Percentiles rank a stretch among this genome's conserved stretches.
These are phyloP conservation scores for Moesziomyces parantarcticus DNA, from an alignment of 1,284 basidiomycete genomes.

Conservation along the genomic window DNA sequence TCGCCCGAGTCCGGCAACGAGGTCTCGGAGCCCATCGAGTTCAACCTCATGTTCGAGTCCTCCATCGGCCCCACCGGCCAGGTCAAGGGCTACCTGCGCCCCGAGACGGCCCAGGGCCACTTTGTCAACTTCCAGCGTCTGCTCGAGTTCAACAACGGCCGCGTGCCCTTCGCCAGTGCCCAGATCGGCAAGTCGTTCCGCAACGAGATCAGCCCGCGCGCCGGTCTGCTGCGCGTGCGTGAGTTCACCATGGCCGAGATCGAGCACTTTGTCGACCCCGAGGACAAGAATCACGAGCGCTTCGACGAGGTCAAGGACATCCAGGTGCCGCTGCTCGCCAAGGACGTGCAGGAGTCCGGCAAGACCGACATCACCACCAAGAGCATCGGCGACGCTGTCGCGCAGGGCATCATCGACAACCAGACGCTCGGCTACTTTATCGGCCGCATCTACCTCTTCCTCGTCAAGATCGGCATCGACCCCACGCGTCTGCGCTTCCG, in stretches of 20 bases:
- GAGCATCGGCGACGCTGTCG: constrained; percentile 89
- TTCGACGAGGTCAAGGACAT: constrained; percentile 85
- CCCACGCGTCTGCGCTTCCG: constrained; percentile 87
- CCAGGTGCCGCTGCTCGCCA: constrained; percentile 81
- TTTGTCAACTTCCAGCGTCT: constrained; percentile 98
- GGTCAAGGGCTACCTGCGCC: constrained; percentile 94
- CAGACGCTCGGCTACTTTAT: constrained; percentile 98
- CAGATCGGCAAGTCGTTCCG: constrained; percentile 97
- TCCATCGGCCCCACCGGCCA: constrained; percentile 98
- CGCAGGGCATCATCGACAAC: constrained; percentile 86
- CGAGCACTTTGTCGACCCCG: constrained; percentile 97
- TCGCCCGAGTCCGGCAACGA: constrained; percentile 94
- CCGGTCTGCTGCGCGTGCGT: constrained; percentile 93
- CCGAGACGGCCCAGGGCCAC: constrained; percentile 98
- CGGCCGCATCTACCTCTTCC: constrained; percentile 89
- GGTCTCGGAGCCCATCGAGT: constrained; percentile 90
- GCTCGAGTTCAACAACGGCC: constrained; percentile 97
- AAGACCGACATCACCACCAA: constrained; percentile 76
- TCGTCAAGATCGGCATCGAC: constrained; percentile 91
- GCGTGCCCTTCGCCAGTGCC: constrained; percentile 94
- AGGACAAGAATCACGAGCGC: constrained; percentile 86
- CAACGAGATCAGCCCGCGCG: constrained; percentile 97
- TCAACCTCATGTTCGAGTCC: constrained; percentile 98
- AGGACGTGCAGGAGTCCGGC: constrained; percentile 83
- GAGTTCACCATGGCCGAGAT: constrained; percentile 99